Evolutionary conservation across 2,329 filamentous ascomycete species (phyloP).

Genomic region (Colletotrichum graminicola): DNA sequence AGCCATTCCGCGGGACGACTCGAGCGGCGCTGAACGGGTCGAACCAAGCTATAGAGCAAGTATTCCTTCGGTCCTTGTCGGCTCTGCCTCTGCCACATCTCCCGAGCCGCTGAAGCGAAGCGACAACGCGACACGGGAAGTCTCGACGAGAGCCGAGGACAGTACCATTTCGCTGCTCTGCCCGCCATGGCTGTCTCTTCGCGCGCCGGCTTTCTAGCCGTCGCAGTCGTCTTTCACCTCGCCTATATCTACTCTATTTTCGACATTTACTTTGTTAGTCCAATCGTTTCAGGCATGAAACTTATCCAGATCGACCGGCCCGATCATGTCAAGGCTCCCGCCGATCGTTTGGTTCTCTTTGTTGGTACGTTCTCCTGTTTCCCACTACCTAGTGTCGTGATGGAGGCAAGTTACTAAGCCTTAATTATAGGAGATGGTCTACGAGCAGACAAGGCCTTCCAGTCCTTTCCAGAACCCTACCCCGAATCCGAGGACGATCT

Average conservation of each 20-base stretch:
- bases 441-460: conserved; percentile 97
- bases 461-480: conserved; percentile 90
- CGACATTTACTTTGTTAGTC: conserved; percentile 98
- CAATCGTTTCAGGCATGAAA: conserved; percentile 95
- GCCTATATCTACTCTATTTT: conserved; percentile 97
- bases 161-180: background rate
- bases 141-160: background rate
- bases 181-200: conserved; percentile 65
- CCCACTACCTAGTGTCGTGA: background rate
- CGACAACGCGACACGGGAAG: background rate
- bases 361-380: conserved; percentile 73
- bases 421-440: conserved; percentile 79
- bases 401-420: conserved; percentile 8
- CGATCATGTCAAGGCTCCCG: conserved; percentile 74
- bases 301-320: conserved; percentile 78
- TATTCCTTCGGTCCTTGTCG: background rate
- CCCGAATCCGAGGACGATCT: conserved; percentile 73
- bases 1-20: background rate
- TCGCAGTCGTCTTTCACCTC: conserved; percentile 92
- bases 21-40: conserved; percentile 9
- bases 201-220: conserved; percentile 85
- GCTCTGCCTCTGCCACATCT: background rate
- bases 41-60: background rate
- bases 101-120: background rate
- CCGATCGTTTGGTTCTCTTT: conserved; percentile 90